A percentile compares a stretch with the other conserved stretches of the same genome.
Conservation (phyloP, 2,329 filamentous ascomycete species). For the Fusarium concolor region DNA sequence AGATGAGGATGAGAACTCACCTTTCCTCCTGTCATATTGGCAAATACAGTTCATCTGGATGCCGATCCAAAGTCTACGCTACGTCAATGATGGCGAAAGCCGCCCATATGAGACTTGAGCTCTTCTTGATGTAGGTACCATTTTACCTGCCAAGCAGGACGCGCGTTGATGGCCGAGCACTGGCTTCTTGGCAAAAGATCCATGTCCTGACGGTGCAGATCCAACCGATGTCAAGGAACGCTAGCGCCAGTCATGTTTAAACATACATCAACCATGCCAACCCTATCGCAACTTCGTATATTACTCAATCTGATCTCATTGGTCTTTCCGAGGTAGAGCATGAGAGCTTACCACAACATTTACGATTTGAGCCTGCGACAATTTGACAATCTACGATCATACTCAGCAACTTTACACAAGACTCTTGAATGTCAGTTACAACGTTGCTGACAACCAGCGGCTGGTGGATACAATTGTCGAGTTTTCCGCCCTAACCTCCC, state of each 20-base stretch:
- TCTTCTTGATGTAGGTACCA: slow-evolving; percentile 46
- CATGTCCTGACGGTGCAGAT: slow-evolving; percentile 47
- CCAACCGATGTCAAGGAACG: slow-evolving; percentile 43
- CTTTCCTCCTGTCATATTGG: slow-evolving; percentile 47
- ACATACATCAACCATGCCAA: slow-evolving; percentile 43
- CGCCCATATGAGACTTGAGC: slow-evolving; percentile 42
- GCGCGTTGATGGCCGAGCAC: slow-evolving; percentile 47
- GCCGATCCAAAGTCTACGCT: slow-evolving; percentile 40
- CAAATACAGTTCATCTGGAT: slow-evolving; percentile 39
- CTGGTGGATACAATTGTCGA: slow-evolving; percentile 36
- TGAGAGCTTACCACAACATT: neutral
- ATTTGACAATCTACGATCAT: neutral
- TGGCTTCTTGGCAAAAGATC: slow-evolving; percentile 46
- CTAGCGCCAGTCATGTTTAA: slow-evolving; percentile 46
- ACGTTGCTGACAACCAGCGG: slow-evolving; percentile 32
- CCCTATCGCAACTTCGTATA: slow-evolving; percentile 44
- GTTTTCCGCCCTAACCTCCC: slow-evolving; percentile 38
- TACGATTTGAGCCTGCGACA: neutral
- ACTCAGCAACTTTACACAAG: neutral
- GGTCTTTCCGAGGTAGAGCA: neutral
- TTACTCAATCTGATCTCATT: slow-evolving; percentile 21
- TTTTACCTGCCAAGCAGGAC: slow-evolving; percentile 47
- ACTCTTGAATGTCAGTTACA: slow-evolving; percentile 14
- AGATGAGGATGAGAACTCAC: slow-evolving; percentile 39
- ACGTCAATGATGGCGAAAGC: slow-evolving; percentile 39